Conservation (phyloP, 495 filamentous ascomycete species). For the Daldinia caldariorum region DNA sequence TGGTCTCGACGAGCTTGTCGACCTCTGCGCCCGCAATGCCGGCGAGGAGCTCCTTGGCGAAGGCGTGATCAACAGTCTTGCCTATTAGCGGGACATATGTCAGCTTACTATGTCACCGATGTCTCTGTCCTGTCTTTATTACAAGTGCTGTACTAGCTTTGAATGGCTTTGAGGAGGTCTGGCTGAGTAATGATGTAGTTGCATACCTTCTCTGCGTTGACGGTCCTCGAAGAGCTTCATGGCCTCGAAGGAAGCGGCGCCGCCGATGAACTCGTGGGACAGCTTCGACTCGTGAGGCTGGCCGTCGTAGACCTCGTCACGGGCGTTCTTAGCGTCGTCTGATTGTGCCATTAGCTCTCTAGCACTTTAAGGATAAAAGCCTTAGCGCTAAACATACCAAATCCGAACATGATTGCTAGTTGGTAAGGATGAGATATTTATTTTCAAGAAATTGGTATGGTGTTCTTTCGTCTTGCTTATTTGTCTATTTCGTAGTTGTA, state of each 20-base stretch:
- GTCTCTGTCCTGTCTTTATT: neutral
- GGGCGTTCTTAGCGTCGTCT: conserved; percentile 61
- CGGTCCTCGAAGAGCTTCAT: conserved; percentile 84
- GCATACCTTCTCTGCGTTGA: conserved; percentile 73
- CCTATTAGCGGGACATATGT: conserved; percentile 53
- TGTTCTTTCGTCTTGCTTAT: neutral
- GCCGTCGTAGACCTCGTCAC: conserved; percentile 68
- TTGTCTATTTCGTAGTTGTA: conserved; percentile 12
- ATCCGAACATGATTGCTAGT: conserved; percentile 52
- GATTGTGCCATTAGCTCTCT: neutral
- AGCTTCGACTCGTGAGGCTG: conserved; percentile 67
- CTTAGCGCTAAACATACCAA: conserved; percentile 44
- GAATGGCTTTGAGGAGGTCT: neutral
- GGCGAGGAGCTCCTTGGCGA: conserved; percentile 80
- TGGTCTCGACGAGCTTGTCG: conserved; percentile 82
- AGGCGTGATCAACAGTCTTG: conserved; percentile 73
- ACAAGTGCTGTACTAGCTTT: neutral
- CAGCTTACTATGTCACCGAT: neutral
- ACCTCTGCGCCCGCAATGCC: conserved; percentile 77
- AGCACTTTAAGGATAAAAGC: neutral
- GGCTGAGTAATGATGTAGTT: neutral
- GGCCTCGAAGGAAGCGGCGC: conserved; percentile 79
- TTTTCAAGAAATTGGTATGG: neutral
- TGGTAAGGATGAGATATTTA: neutral
- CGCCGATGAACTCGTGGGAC: conserved; percentile 78